Base-by-base conservation (phyloP, 352 stramenopile species). In the Ophiocytium majus region DNA sequence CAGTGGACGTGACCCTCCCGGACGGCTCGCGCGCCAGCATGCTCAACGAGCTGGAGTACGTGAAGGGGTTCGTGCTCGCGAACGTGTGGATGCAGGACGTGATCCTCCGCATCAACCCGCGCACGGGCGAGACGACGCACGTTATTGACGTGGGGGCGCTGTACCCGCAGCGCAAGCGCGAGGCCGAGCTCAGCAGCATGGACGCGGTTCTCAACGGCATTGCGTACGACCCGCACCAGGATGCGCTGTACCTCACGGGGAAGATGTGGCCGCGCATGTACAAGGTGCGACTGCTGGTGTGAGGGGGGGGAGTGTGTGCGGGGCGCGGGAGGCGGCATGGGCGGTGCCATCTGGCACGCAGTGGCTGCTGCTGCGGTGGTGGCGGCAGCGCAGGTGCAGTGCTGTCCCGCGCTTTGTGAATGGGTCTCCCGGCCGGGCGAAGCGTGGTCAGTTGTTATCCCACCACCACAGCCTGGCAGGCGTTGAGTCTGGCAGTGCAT, bases 151-250 rank as follows among this genome's bases (percentile, higher is more conserved):
- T 96, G 17, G 37, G 35, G 80, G 86, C 85, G 36, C 92, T 95
- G 78, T 90, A 91, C 37, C 82, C 90, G 9, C 80, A 80, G 76
- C 35, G 76, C n/a, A n/a, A 82, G 80, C 49, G 78, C 66, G 93
- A 94, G 80, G 83, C 91, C 34, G 88, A 92, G 33, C 89, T 76
- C 23, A 90, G 90, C 35, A 76, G 32, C 17, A 84, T 90, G 50
- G 92, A 96, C 23, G 92, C 93, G 10, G 93, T 96, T 71, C 94
- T 96, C 91, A 96, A 96, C 87, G 93, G 93, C 83, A 96, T 96
- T 79, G 93, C 93, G 17, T 95, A 92, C 78, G 90, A 96, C 79
- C 90, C 91, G 0, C 79, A 80, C 17, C 75, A 89, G 35, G 82
- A 86, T 57, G 83, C 84, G 28, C 78, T 86, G 83, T 83, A 86